A percentile compares a stretch with the other conserved stretches of the same genome.
Evolutionary conservation across 108 stramenopile species (phyloP).

Genomic region (Skeletonema marinoi): DNA sequence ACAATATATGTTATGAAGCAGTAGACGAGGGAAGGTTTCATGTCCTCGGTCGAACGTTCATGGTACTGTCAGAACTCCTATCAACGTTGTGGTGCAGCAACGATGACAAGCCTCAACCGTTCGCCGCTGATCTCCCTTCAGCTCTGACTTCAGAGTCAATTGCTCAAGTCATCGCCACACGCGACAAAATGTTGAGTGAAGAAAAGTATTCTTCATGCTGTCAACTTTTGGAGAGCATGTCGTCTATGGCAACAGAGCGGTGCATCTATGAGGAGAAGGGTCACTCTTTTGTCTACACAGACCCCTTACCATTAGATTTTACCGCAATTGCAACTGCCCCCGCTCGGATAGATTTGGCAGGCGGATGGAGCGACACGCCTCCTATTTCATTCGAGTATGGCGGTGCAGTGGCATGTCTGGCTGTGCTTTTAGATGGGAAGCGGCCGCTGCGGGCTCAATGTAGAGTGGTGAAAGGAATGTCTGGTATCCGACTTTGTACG

Average conservation of each 20-base stretch:
- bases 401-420: constrained; percentile 71
- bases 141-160: neutral
- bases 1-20: constrained; percentile 29
- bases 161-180: neutral
- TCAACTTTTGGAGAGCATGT: constrained; percentile 39
- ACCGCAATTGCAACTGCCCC: constrained; percentile 73
- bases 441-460: constrained; percentile 73
- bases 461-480: constrained; percentile 37
- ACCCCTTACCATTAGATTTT: constrained; percentile 13
- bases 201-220: constrained; percentile 7
- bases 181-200: neutral
- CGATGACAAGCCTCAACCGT: neutral
- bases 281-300: constrained; percentile 2
- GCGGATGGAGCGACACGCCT: constrained; percentile 91
- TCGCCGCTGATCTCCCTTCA: neutral
- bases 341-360: constrained; percentile 80
- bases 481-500: constrained; percentile 54
- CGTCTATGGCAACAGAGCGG: constrained; percentile 46
- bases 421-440: constrained; percentile 62
- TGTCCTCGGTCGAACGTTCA: constrained; percentile 59
- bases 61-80: constrained; percentile 28
- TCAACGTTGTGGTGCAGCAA: neutral
- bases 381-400: constrained; percentile 83
- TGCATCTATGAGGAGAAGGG: constrained; percentile 40
- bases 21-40: constrained; percentile 44